Evolutionary conservation across 2,329 filamentous ascomycete species (phyloP).

Genomic region (Epichloe typhina): DNA sequence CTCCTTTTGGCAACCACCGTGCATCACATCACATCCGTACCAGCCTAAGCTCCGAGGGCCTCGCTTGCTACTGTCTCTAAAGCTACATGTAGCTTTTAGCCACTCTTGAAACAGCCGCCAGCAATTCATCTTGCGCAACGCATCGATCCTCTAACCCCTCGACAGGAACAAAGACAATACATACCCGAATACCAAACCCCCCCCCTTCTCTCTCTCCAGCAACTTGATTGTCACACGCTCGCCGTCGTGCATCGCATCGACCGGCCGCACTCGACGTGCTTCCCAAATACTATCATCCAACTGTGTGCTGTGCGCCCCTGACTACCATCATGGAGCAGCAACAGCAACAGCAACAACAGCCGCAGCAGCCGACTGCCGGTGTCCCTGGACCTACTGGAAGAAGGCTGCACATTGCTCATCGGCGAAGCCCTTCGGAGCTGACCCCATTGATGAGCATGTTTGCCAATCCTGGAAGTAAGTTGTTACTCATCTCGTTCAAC

Average conservation of each 20-base stretch:
- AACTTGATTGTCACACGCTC: not conserved
- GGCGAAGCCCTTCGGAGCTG: constrained; percentile 91
- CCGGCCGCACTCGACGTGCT: constrained; percentile 29
- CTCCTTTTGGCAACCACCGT: constrained; percentile 26
- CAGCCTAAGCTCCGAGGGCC: constrained; percentile 6
- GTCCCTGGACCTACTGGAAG: constrained; percentile 68
- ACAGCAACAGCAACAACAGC: constrained; percentile 40
- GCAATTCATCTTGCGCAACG: not conserved
- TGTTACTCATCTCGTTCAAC: constrained; percentile 1
- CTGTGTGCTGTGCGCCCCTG: constrained; percentile 25
- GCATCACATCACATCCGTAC: constrained; percentile 6
- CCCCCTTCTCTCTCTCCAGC: not conserved
- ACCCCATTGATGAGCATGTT: constrained; percentile 96
- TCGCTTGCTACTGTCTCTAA: constrained; percentile 10
- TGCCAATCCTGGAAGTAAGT: constrained; percentile 51
- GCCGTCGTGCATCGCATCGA: not conserved
- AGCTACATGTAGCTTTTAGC: constrained; percentile 1
- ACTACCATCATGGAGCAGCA: constrained; percentile 46
- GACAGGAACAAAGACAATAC: not conserved
- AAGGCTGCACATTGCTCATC: constrained; percentile 92
- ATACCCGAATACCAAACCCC: not conserved
- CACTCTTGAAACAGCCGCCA: not conserved
- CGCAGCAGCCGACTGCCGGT: constrained; percentile 39
- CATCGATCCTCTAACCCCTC: not conserved
- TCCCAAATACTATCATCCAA: not conserved